Evolutionary conservation across 2,329 filamentous ascomycete genomes (phyloP).

Genomic region (Neofusicoccum parvum): DNA sequence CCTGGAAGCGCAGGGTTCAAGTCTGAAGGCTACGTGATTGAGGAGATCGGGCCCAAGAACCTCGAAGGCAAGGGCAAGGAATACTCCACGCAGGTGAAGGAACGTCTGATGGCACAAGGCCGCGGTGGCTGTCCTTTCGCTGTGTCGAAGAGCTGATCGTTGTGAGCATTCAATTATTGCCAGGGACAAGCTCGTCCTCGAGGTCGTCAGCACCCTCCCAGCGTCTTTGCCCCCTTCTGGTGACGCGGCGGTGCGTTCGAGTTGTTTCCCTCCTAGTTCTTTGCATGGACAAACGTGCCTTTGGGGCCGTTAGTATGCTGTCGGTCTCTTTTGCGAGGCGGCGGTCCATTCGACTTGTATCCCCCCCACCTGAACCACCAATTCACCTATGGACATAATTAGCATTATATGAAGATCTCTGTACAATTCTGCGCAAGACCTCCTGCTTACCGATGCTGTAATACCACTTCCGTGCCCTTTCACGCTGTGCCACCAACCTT

Average conservation of each 20-base stretch:
- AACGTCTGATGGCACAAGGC: conserved; percentile 29
- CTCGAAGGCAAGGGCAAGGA: conserved; percentile 51
- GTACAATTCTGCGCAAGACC: background rate
- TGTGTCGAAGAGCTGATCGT: background rate
- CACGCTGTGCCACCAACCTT: conserved; percentile 86
- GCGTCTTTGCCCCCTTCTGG: too few relatives aligned
- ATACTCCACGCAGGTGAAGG: conserved; percentile 30
- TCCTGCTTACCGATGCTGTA: conserved; percentile 57
- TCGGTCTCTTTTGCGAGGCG: background rate
- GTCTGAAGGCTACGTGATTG: conserved; percentile 56
- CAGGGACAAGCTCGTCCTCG: too few relatives aligned
- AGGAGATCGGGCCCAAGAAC: conserved; percentile 64
- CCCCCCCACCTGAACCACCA: conserved; percentile 74
- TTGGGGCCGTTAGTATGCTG: too few relatives aligned
- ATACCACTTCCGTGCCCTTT: conserved; percentile 61
- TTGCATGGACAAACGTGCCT: too few relatives aligned
- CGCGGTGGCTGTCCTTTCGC: conserved; percentile 37
- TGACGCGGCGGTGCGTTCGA: too few relatives aligned
- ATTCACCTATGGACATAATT: conserved; percentile 59
- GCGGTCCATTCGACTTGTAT: background rate
- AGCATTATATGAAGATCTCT: conserved; percentile 16
- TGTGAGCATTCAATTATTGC: background rate
- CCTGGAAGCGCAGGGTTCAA: conserved; percentile 53
- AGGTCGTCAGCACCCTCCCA: too few relatives aligned
- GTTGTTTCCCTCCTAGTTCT: too few relatives aligned